Evolutionary conservation across 192 early-diverging fungal genomes (phyloP).

Genomic region (Coemansia sp.): DNA sequence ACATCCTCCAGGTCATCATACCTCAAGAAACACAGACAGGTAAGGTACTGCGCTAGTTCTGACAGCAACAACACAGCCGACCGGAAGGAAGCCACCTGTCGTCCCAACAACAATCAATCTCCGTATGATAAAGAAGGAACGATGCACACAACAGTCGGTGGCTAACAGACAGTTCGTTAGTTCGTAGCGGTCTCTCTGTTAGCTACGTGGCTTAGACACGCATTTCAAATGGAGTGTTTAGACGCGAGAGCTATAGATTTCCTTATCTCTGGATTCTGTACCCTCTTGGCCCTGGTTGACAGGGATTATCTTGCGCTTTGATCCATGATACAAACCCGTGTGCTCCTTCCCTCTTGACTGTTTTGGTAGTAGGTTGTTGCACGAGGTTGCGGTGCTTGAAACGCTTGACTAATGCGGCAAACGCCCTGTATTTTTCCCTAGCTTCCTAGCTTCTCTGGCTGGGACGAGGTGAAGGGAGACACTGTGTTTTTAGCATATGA

Average conservation of each 20-base stretch:
- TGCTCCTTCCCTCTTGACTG: background rate
- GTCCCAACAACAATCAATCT: background rate
- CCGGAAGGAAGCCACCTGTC: background rate
- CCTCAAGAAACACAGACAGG: constrained; percentile 23
- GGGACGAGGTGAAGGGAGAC: background rate
- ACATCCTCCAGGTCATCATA: constrained; percentile 30
- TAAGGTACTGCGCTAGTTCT: constrained; percentile 12
- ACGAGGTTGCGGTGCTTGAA: background rate
- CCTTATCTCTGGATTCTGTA: background rate
- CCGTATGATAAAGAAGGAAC: too few relatives aligned
- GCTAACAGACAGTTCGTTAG: too few relatives aligned
- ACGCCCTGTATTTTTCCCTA: background rate
- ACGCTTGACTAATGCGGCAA: background rate
- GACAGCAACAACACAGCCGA: background rate
- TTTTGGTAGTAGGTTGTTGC: background rate
- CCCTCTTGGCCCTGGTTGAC: background rate
- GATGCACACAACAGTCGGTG: too few relatives aligned
- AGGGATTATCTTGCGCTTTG: background rate
- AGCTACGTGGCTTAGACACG: background rate
- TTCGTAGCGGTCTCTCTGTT: too few relatives aligned
- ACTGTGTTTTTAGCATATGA: background rate
- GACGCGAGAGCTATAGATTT: too few relatives aligned
- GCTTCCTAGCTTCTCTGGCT: background rate
- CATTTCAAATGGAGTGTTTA: background rate
- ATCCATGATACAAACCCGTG: background rate